Percentiles rank a stretch among this genome's conserved stretches.
Conservation (phyloP, 441 rosid species). For the Codiaeum variegatum region DNA sequence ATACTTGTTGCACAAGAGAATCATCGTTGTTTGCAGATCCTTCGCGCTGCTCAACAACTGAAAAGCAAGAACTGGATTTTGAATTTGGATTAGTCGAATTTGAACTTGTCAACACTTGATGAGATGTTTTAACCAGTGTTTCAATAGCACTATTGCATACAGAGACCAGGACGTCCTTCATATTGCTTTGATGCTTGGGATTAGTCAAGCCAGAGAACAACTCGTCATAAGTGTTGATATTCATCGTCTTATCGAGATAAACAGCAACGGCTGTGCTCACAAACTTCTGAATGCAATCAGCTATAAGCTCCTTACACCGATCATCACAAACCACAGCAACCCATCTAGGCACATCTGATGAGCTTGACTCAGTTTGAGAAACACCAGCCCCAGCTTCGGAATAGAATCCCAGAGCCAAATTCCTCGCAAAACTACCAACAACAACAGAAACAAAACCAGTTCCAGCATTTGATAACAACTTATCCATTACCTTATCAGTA, state of each 20-base stretch:
- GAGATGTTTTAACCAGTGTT: conserved; percentile 65
- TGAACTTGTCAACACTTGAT: conserved; percentile 37
- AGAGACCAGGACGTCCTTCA: conserved; percentile 46
- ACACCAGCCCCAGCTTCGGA: no score
- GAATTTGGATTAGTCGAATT: conserved; percentile 11
- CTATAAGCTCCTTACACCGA: conserved; percentile 46
- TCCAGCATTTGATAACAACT: conserved; percentile 56
- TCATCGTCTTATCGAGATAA: conserved; percentile 70
- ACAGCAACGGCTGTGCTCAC: conserved; percentile 76
- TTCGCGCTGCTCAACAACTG: conserved; percentile 17
- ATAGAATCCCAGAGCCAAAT: no score
- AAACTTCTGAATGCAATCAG: conserved; percentile 66
- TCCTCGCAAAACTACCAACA: conserved; percentile 81
- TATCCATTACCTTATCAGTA: conserved; percentile 49
- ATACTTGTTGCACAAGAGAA: no score
- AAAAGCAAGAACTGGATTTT: no score
- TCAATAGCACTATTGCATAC: conserved; percentile 56
- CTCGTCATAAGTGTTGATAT: conserved; percentile 57
- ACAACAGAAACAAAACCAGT: conserved; percentile 66
- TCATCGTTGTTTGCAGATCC: conserved; percentile 15
- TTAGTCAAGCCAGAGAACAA: conserved; percentile 68
- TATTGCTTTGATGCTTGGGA: conserved; percentile 51
- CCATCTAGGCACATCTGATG: no score
- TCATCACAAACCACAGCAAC: conserved; percentile 42
- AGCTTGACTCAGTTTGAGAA: no score